phyloP scores from a whole-genome alignment of 768 basidiomycete genomes.

The Pholiota microspora region DNA sequence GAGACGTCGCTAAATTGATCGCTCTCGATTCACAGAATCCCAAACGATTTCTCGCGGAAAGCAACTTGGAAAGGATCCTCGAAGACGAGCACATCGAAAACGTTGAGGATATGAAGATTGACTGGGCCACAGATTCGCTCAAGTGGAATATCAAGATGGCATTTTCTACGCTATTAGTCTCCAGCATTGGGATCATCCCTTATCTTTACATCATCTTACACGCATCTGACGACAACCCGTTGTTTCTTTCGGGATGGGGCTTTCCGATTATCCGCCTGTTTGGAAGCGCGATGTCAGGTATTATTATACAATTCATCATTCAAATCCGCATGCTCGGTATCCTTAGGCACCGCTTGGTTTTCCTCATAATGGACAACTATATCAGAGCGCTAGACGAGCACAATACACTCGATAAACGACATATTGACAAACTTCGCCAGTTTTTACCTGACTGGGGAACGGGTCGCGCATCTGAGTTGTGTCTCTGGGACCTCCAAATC shows the following conservation, averaged over 20 bases:
- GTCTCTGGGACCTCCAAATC: not conserved
- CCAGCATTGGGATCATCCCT: conserved; percentile 5
- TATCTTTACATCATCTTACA: conserved; percentile 8
- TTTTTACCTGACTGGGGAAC: not conserved
- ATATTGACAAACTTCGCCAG: not conserved
- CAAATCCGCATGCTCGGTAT: conserved; percentile 10
- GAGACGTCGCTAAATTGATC: conserved; percentile 8
- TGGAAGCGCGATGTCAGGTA: conserved; percentile 7
- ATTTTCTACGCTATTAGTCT: not conserved
- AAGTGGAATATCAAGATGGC: conserved; percentile 11
- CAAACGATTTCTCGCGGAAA: conserved; percentile 11
- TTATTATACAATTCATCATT: conserved; percentile 2
- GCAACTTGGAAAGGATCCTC: conserved; percentile 9
- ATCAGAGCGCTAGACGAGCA: not conserved
- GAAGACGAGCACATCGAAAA: conserved; percentile 12
- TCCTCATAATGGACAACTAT: conserved; percentile 8
- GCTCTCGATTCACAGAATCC: conserved; percentile 9
- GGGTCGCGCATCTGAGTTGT: not conserved
- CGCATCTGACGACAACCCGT: not conserved
- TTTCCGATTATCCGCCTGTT: conserved; percentile 11
- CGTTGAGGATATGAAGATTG: conserved; percentile 8
- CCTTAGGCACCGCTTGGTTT: conserved; percentile 9
- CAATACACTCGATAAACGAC: not conserved
- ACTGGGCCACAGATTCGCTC: conserved; percentile 4
- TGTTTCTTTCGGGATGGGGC: conserved; percentile 5